Conservation (phyloP, 2,329 filamentous ascomycete species). For the Penicillium sp. region DNA sequence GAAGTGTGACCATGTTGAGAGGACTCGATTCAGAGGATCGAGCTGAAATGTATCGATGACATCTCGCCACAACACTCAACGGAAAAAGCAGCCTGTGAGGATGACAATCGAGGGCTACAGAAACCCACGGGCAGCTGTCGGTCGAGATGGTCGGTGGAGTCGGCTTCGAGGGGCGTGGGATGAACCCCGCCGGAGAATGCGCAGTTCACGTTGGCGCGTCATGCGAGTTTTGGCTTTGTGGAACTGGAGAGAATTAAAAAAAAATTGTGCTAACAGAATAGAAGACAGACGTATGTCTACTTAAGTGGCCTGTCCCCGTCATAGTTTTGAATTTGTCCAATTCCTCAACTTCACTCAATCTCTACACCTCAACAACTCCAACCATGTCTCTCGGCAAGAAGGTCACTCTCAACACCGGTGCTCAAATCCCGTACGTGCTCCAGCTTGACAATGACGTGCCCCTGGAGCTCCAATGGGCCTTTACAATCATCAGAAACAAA, state of each 20-base stretch:
- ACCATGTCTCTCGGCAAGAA: constrained; percentile 46
- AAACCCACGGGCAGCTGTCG: too few relatives aligned
- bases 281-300: not conserved
- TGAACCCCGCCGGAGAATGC: not conserved
- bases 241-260: too few relatives aligned
- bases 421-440: constrained; percentile 40
- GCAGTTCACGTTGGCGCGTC: not conserved
- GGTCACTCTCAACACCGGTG: constrained; percentile 41
- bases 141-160: constrained; percentile 21
- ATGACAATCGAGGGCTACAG: not conserved
- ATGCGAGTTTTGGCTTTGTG: too few relatives aligned
- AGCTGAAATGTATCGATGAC: not conserved
- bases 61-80: not conserved
- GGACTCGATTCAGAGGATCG: not conserved
- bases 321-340: not conserved
- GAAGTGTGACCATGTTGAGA: not conserved
- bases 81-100: not conserved
- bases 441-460: constrained; percentile 11
- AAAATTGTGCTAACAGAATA: not conserved
- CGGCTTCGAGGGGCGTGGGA: constrained; percentile 17
- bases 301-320: not conserved
- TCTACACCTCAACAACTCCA: constrained; percentile 5
- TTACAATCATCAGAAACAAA: not conserved
- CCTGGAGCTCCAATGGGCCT: not conserved
- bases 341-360: constrained; percentile 10